Percentiles rank a stretch among this genome's conserved stretches.
Evolutionary conservation across 2,329 filamentous ascomycete species (phyloP).

Genomic region (Chaetomium olivaceum): DNA sequence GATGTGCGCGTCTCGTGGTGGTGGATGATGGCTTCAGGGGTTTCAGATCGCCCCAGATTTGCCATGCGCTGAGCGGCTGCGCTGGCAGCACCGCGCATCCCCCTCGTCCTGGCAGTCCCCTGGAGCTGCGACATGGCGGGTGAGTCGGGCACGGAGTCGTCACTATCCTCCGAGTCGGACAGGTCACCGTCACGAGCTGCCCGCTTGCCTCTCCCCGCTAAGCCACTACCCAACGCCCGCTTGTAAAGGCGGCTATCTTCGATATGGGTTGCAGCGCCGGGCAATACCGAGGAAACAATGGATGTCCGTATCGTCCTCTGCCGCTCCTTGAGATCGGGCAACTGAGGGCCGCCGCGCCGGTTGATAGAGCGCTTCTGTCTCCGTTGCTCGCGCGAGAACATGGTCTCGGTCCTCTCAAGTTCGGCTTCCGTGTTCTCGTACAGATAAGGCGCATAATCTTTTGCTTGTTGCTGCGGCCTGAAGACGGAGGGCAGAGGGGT

Average conservation of each 20-base stretch:
- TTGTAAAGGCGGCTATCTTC: constrained; percentile 90
- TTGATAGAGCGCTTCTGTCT: constrained; percentile 95
- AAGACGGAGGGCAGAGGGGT: constrained; percentile 82
- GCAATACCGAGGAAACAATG: constrained; percentile 88
- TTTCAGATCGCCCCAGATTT: constrained; percentile 79
- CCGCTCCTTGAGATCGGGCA: constrained; percentile 95
- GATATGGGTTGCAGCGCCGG: constrained; percentile 75
- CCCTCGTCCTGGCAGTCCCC: constrained; percentile 81
- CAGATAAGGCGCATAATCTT: constrained; percentile 89
- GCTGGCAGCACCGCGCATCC: constrained; percentile 80
- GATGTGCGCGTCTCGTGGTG: constrained; percentile 74
- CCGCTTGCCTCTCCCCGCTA: constrained; percentile 53
- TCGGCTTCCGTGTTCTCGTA: constrained; percentile 93
- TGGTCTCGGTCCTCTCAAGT: constrained; percentile 85
- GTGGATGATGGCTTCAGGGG: constrained; percentile 72
- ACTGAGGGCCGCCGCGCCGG: constrained; percentile 82
- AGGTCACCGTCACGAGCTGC: constrained; percentile 65
- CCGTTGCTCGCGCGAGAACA: constrained; percentile 89
- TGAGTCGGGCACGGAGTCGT: constrained; percentile 84
- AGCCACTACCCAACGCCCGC: constrained; percentile 61
- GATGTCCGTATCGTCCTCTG: constrained; percentile 91
- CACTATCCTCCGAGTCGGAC: constrained; percentile 89
- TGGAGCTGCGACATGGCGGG: constrained; percentile 72
- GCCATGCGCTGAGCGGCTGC: constrained; percentile 87
- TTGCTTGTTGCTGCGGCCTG: constrained; percentile 86